Evolutionary conservation across 495 filamentous ascomycete genomes (phyloP), one percentile per base, ranked within the genome.

Genomic region (Chaetomidium leptoderma): DNA sequence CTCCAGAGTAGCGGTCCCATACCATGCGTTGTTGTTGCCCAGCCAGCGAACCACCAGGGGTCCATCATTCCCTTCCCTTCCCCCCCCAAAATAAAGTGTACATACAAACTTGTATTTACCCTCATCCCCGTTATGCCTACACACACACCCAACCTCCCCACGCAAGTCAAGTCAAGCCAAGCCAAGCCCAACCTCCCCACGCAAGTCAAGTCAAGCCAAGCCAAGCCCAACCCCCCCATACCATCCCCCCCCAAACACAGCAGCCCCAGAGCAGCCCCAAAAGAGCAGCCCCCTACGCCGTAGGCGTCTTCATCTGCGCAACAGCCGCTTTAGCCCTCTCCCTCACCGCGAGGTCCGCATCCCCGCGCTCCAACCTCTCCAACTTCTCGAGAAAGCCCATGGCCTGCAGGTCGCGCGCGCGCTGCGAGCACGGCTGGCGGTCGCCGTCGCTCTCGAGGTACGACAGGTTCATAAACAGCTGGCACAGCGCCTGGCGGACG

Each of bases 271-370:
- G n/a, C n/a, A n/a, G n/a, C n/a, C n/a, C n/a, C 35, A 9, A n/a
- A 16, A 16, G 19, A 19, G 8, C 32, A 7, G 29, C 10, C 19
- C n/a, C 17, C 45, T 42, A 57, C 24, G 19, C 44, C 4, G 51
- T 37, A 14, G 53, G 53, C 16, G 65, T 56, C 57, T 72, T 78
- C 71, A 96, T 75, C 66, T 91, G 83, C 73, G 82, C 83, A 8
- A 86, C 68, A 6, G 88, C 92, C 43, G 82, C 87, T 74, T 89
- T 96, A 10, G 87, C 90, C 49, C 89, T 75, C 72, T 97, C 90
- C 52, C 83, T 78, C 10, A 95, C 86, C 72, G 96, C 91, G 56
- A 91, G 67, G 63, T 95, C 90, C n/a, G 72, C 70, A 73, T 97
- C 92, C 23, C 61, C 63, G 32, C 83, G 70, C 63, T 84, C 74